Evolutionary conservation across 1,139 yeast genomes (phyloP).

Genomic region (Candida glucosophila): DNA sequence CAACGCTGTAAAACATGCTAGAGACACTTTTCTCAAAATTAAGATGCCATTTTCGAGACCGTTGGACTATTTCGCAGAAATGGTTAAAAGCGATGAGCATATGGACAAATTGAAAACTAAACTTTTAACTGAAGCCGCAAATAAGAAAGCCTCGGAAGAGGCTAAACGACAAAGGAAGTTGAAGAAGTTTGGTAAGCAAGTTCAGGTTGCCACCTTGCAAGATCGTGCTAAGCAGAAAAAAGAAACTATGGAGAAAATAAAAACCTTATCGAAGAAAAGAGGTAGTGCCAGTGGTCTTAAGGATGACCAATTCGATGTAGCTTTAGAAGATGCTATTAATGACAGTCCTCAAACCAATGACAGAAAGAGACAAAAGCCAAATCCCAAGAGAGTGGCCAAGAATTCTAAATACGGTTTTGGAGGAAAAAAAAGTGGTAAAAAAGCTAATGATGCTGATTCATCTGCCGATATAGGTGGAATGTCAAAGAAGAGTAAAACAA

Average conservation of each 20-base stretch:
- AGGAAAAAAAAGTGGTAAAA: slow-evolving; percentile 67
- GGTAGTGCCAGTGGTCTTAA: slow-evolving; percentile 62
- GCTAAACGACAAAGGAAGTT: slow-evolving; percentile 91
- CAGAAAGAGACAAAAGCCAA: slow-evolving; percentile 49
- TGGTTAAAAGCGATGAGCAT: slow-evolving; percentile 97
- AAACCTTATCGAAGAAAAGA: slow-evolving; percentile 81
- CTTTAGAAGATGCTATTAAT: slow-evolving; percentile 80
- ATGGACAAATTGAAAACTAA: slow-evolving; percentile 89
- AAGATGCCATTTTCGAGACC: slow-evolving; percentile 91
- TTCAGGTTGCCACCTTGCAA: slow-evolving; percentile 87
- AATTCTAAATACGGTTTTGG: slow-evolving; percentile 58
- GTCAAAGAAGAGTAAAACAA: slow-evolving; percentile 47
- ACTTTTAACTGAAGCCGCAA: slow-evolving; percentile 77
- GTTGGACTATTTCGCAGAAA: slow-evolving; percentile 92
- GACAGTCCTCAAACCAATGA: slow-evolving; percentile 21
- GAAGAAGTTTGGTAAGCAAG: slow-evolving; percentile 97
- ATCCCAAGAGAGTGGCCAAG: slow-evolving; percentile 58
- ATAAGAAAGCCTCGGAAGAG: slow-evolving; percentile 86
- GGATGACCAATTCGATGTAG: slow-evolving; percentile 59
- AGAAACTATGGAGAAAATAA: slow-evolving; percentile 84
- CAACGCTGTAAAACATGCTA: slow-evolving; percentile 71
- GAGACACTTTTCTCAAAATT: slow-evolving; percentile 52
- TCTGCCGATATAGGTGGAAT: slow-evolving; percentile 65
- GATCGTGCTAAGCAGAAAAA: slow-evolving; percentile 92
- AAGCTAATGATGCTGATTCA: slow-evolving; percentile 68